These are phyloP conservation scores for Xerocomus brunneocitrinus DNA, from an alignment of 768 basidiomycete species.

Conservation along the genomic window DNA sequence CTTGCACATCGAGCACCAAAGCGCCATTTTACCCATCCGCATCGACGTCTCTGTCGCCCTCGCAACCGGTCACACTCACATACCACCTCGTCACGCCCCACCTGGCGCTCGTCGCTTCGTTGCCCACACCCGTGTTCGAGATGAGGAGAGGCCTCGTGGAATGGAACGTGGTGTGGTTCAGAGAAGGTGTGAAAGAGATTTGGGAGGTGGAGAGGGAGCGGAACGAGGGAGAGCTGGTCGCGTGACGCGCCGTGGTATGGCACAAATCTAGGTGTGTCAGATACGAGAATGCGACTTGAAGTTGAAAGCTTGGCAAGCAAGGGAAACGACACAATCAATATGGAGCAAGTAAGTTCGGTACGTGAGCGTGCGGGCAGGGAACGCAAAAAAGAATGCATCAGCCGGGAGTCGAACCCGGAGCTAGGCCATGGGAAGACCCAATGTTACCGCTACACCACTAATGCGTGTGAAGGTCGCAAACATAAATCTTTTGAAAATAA, in stretches of 20 bases:
- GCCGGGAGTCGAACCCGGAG: constrained; percentile 60
- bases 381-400: constrained; percentile 32
- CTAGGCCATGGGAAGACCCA: constrained; percentile 78
- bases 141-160: constrained; percentile 72
- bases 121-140: constrained; percentile 71
- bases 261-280: neutral
- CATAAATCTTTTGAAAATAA: no score
- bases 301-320: neutral
- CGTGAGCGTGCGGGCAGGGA: neutral
- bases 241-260: neutral
- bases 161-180: constrained; percentile 82
- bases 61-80: constrained; percentile 66
- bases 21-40: constrained; percentile 66
- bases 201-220: constrained; percentile 67
- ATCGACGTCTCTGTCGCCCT: constrained; percentile 55
- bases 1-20: constrained; percentile 26
- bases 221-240: constrained; percentile 19
- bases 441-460: constrained; percentile 82
- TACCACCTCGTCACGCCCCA: constrained; percentile 77
- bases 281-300: neutral
- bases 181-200: constrained; percentile 80
- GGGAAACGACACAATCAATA: no score
- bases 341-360: no score
- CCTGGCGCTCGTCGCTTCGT: constrained; percentile 64
- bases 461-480: constrained; percentile 13